Conservation (phyloP, 257 asterid species). For the Cordia subcordata region DNA sequence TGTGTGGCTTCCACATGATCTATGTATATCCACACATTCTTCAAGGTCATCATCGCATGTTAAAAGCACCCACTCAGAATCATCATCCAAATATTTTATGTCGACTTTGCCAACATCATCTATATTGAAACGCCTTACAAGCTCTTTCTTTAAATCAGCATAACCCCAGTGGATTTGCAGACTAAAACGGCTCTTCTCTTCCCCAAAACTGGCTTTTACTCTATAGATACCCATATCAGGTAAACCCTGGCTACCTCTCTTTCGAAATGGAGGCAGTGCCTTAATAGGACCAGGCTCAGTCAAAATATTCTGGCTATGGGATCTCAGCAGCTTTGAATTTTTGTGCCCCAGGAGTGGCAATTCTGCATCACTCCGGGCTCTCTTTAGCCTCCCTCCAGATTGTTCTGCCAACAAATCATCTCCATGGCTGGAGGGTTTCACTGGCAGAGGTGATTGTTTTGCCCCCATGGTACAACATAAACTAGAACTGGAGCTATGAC, state of each 20-base stretch:
- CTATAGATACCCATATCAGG: conserved; percentile 24
- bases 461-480: conserved; percentile 49
- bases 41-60: conserved; percentile 86
- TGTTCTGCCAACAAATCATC: conserved; percentile 35
- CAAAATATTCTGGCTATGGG: conserved; percentile 52
- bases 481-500: conserved; percentile 71
- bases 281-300: conserved; percentile 31
- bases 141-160: conserved; percentile 44
- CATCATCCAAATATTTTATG: conserved; percentile 73
- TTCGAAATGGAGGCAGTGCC: conserved; percentile 33
- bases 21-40: conserved; percentile 72
- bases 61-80: conserved; percentile 74
- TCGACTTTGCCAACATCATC: conserved; percentile 40
- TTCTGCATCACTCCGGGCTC: conserved; percentile 46
- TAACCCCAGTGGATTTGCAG: conserved; percentile 58
- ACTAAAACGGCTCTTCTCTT: conserved; percentile 65
- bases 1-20: conserved; percentile 39
- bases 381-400: conserved; percentile 32
- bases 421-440: conserved; percentile 22
- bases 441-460: conserved; percentile 33
- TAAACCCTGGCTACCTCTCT: conserved; percentile 24
- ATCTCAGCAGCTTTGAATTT: conserved; percentile 47
- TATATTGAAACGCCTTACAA: conserved; percentile 56
- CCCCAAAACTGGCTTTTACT: conserved; percentile 66
- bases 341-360: conserved; percentile 43